Percentiles rank a stretch among this genome's conserved stretches.
Conservation (phyloP, 2,329 filamentous ascomycete species). For the Meredithiella fracta region DNA sequence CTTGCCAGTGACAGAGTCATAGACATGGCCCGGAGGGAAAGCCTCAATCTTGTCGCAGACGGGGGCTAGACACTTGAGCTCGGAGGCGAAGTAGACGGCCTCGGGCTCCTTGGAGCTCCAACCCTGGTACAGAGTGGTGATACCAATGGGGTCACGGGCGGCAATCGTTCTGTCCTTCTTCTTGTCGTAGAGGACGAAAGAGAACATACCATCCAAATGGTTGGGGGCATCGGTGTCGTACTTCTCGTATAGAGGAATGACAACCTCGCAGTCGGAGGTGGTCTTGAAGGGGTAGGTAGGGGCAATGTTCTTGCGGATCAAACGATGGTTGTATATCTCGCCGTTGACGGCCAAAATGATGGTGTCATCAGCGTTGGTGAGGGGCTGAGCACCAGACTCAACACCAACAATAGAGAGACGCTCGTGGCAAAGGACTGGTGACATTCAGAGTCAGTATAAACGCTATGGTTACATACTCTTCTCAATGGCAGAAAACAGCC, state of each 20-base stretch:
- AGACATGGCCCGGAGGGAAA: slow-evolving; percentile 91
- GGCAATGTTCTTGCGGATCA: slow-evolving; percentile 76
- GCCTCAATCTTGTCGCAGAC: slow-evolving; percentile 91
- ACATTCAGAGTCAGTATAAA: background rate
- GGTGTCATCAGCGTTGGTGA: slow-evolving; percentile 77
- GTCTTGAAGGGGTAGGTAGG: slow-evolving; percentile 92
- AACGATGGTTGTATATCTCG: slow-evolving; percentile 98
- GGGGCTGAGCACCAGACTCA: slow-evolving; percentile 86
- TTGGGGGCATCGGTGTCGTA: slow-evolving; percentile 84
- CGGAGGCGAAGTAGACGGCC: slow-evolving; percentile 88
- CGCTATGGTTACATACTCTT: too few species aligned
- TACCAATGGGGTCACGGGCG: slow-evolving; percentile 87
- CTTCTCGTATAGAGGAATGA: slow-evolving; percentile 92
- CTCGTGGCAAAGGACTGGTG: slow-evolving; percentile 79
- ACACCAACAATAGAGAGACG: slow-evolving; percentile 95
- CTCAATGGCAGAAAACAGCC: background rate
- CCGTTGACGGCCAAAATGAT: slow-evolving; percentile 94
- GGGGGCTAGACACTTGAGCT: slow-evolving; percentile 81
- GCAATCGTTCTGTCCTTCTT: slow-evolving; percentile 80
- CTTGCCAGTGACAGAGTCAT: slow-evolving; percentile 79
- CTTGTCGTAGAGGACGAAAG: slow-evolving; percentile 96
- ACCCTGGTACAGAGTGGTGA: slow-evolving; percentile 95
- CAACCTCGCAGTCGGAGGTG: slow-evolving; percentile 95
- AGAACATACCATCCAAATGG: slow-evolving; percentile 97
- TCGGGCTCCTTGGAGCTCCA: slow-evolving; percentile 69